phyloP scores from a whole-genome alignment of 495 filamentous ascomycete species.

The Tuber brumale region DNA sequence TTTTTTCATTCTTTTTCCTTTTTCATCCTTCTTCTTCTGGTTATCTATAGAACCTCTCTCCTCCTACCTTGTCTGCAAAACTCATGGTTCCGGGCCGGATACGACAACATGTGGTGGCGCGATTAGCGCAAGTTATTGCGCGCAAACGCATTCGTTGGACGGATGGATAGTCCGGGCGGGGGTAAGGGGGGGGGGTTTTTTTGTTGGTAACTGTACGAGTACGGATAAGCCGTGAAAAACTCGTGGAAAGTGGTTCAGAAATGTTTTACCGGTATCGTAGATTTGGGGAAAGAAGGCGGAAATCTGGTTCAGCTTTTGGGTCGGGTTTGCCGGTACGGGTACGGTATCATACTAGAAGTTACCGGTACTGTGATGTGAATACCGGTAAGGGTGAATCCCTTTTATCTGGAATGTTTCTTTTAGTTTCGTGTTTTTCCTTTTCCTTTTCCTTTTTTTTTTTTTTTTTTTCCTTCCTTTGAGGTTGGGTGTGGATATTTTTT shows the following conservation, averaged over 20 bases:
- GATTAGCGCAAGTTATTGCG: neutral
- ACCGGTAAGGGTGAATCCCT: neutral
- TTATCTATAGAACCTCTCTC: no score
- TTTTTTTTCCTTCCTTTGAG: neutral
- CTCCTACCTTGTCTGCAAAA: no score
- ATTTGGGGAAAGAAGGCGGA: neutral
- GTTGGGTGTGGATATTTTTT: neutral
- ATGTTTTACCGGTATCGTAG: no score
- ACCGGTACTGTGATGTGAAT: no score
- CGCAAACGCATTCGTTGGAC: neutral
- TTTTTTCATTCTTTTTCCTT: no score
- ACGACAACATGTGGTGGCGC: neutral
- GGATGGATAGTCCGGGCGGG: no score
- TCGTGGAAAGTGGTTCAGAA: neutral
- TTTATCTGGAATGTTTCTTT: neutral
- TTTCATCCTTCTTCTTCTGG: neutral
- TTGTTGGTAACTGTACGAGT: no score
- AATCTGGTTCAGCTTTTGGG: conserved; percentile 1
- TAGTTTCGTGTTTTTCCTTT: neutral
- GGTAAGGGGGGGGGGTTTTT: no score
- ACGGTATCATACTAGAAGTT: neutral
- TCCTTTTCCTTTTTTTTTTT: neutral
- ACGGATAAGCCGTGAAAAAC: neutral
- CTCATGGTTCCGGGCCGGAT: no score
- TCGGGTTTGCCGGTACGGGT: neutral